phyloP scores from a whole-genome alignment of 139 green algal genomes.

The Tetraselmis chui region DNA sequence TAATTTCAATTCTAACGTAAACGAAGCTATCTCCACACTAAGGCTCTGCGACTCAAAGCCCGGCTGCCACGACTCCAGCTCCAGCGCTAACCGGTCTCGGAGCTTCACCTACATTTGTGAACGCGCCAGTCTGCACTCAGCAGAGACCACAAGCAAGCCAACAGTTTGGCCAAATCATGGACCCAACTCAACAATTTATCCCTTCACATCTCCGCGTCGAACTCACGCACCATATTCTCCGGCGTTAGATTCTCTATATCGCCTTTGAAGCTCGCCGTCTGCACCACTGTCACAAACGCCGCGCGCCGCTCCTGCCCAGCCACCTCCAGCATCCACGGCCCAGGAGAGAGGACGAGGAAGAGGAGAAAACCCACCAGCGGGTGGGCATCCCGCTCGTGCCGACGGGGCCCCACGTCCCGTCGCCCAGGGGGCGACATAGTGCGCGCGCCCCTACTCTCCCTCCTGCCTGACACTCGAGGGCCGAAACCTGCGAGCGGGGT shows the following conservation, averaged over 20 bases:
- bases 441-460: too few species aligned
- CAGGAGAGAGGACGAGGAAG: background rate
- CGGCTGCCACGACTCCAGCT: background rate
- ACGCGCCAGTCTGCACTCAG: too few species aligned
- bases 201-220: too few species aligned
- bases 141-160: too few species aligned
- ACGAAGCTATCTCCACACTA: background rate
- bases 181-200: too few species aligned
- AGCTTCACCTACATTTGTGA: background rate
- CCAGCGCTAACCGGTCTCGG: background rate
- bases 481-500: too few species aligned
- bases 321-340: background rate
- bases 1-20: background rate
- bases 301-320: background rate
- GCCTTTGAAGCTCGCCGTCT: background rate
- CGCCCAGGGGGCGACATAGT: too few species aligned
- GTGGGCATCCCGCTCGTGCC: too few species aligned
- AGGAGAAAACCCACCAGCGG: background rate
- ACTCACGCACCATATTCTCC: too few species aligned
- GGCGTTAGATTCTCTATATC: background rate
- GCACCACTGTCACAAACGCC: background rate
- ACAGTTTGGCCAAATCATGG: too few species aligned
- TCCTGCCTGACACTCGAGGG: too few species aligned
- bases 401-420: too few species aligned
- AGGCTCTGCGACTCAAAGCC: background rate